Conservation (phyloP, 192 early-diverging fungal species). For the Lunasporangiospora selenospora region DNA sequence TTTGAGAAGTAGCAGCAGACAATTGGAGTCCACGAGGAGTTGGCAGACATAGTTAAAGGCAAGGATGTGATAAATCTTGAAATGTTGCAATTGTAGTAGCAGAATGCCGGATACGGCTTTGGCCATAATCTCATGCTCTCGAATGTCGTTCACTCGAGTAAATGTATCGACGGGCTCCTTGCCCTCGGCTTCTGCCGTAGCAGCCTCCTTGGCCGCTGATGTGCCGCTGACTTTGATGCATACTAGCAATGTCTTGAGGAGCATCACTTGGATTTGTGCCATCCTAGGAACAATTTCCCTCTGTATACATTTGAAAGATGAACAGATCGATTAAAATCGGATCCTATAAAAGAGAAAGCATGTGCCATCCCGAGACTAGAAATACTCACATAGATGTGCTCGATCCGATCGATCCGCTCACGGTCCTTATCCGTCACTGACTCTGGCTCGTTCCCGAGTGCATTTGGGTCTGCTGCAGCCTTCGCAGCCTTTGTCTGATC, state of each 20-base stretch:
- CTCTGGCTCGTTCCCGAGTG: slow-evolving; percentile 2
- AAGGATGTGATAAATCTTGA: slow-evolving; percentile 74
- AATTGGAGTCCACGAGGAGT: slow-evolving; percentile 82
- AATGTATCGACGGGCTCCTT: slow-evolving; percentile 33
- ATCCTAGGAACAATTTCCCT: slow-evolving; percentile 59
- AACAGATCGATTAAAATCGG: background rate
- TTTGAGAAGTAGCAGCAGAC: slow-evolving; percentile 82
- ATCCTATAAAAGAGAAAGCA: background rate
- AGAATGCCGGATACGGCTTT: slow-evolving; percentile 75
- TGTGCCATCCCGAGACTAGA: background rate
- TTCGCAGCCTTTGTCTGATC: background rate
- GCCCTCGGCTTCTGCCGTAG: slow-evolving; percentile 24
- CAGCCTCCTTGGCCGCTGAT: slow-evolving; percentile 42
- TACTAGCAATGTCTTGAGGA: slow-evolving; percentile 58
- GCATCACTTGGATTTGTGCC: slow-evolving; percentile 60
- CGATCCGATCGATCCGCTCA: slow-evolving; percentile 51
- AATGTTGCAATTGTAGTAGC: slow-evolving; percentile 66
- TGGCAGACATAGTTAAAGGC: slow-evolving; percentile 83
- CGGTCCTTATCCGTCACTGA: slow-evolving; percentile 37
- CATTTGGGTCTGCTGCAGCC: background rate
- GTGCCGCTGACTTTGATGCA: slow-evolving; percentile 50
- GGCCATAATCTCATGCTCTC: slow-evolving; percentile 76
- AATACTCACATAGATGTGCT: slow-evolving; percentile 59
- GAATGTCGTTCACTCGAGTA: slow-evolving; percentile 55
- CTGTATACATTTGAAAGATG: slow-evolving; percentile 5